Base-by-base conservation (phyloP, 2,329 filamentous ascomycete species). In the Orbilia brochopaga region DNA sequence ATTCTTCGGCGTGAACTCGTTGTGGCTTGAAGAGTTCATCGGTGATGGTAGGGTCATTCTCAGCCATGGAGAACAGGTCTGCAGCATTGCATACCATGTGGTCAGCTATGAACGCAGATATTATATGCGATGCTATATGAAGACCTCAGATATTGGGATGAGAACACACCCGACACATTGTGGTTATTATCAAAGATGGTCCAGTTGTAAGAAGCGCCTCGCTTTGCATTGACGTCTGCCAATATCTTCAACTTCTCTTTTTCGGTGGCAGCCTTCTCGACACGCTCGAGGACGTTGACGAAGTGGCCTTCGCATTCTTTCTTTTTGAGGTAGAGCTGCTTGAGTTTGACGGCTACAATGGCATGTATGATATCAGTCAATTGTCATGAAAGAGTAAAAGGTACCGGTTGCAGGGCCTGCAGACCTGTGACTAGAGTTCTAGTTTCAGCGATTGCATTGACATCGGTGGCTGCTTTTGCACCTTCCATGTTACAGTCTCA, bases 401-500 rank as follows among this genome's bases (percentile, higher is more conserved):
- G 27, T 51, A 37, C 1, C 17, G 10, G n/a, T 53, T 2, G n/a
- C 30, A 23, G 40, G 11, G 52, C n/a, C 46, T 15, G 30, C 30
- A 10, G 21, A 72, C 67, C 67, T 8, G 67, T 72, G n/a, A 72
- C 67, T 51, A 72, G 42, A 24, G 53, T 60, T 24, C 67, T 60
- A 42, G 67, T 61, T 10, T 72, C 67, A 19, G 60, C 56, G 19
- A 72, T 72, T 10, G 67, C 67, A 32, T 72, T 72, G 30, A 72
- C 60, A 17, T 60, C 59, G 32, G 30, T 27, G 6, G 53, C 56
- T n/a, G 55, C 8, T 19, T 61, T 72, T 37, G 67, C 13, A 60
- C 61, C 65, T 51, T 72, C 67, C 67, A 72, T 72, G 59, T 72
- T 65, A 59, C 48, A 52, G 5, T 24, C 19, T 37, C 32, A 13